Base-by-base conservation (phyloP, 1,284 basidiomycete genomes). In the Polyporus tsugae region DNA sequence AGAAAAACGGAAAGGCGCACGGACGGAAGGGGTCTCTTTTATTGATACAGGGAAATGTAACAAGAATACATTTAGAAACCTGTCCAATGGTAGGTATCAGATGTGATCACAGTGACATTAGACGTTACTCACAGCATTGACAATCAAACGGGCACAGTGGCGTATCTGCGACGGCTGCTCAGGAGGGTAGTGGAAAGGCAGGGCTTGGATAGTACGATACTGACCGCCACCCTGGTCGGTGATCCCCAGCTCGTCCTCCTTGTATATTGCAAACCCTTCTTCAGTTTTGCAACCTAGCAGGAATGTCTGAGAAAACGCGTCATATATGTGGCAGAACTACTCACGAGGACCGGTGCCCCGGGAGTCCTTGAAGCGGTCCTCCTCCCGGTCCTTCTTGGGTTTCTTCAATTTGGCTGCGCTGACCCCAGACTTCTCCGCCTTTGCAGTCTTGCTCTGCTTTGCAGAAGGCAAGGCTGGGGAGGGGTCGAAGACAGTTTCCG, bases 201-300 rank as follows among this genome's bases (percentile, higher is more conserved):
- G 7, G 35, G 36, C 13, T 25, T 10, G 22, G 46, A 49, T 25
- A 25, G 29, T 7, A n/a, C 15, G 66, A 44, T 35, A 80, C 87
- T 80, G 80, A 94, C 95, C 94, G 79, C 95, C 95, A 60, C 91
- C 92, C 70, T 88, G 84, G 64, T 88, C 84, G 64, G 85, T 82
- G 69, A 97, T 93, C 15, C 90, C 88, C 13, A 97, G 86, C 74
- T 96, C 95, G 73, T 91, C 92, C 79, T 95, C 95, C 78, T 95
- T 96, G 80, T 91, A 97, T 44, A 97, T 89, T 41, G 83, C 79
- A 82, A 87, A 96, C 0, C 95, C 95, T 78, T 97, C 95, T 69
- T 93, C 93, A 0, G 95, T 97, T 79, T 85, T 91, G 46, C 88
- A 87, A 68, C 94, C 95, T 95, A 76, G 62, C 60, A 57, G 67